Conservation (phyloP, 495 filamentous ascomycete genomes). For the Penicillium longicatenatum region DNA sequence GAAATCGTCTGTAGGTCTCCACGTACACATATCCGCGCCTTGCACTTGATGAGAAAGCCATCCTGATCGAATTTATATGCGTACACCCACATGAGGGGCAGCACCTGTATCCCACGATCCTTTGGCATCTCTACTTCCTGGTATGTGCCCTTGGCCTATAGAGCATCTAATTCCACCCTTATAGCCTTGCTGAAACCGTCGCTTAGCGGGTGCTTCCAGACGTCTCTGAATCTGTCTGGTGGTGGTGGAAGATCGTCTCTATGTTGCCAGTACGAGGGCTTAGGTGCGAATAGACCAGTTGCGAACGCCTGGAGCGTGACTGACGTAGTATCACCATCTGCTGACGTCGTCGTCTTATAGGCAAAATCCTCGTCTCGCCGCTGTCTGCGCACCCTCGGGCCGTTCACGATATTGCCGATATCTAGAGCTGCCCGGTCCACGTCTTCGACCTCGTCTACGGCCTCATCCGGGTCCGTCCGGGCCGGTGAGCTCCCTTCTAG, state of each 20-base stretch:
- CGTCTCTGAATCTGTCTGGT: conserved; percentile 2
- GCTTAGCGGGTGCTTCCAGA: conserved; percentile 1
- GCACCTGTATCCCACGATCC: conserved; percentile 6
- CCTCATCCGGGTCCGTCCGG: no score
- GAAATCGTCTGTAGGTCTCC: conserved; percentile 15
- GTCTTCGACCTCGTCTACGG: no score
- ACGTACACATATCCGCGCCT: conserved; percentile 19
- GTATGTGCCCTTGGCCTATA: neutral
- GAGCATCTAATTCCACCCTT: neutral
- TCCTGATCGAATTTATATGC: conserved; percentile 19
- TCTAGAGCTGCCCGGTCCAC: no score
- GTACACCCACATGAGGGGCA: conserved; percentile 20
- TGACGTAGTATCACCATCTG: neutral
- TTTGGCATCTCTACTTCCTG: conserved; percentile 1
- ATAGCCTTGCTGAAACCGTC: conserved; percentile 1
- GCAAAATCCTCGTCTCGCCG: no score
- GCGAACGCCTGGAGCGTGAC: neutral
- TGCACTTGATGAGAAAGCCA: conserved; percentile 14
- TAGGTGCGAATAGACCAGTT: neutral
- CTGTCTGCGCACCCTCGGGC: neutral
- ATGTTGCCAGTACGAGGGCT: neutral
- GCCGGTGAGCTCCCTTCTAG: no score
- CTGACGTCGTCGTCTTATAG: neutral
- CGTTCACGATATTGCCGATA: no score
- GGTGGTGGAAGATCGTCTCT: conserved; percentile 4